Evolutionary conservation across 108 stramenopile species (phyloP).

Genomic region (Craspedostauros australis): DNA sequence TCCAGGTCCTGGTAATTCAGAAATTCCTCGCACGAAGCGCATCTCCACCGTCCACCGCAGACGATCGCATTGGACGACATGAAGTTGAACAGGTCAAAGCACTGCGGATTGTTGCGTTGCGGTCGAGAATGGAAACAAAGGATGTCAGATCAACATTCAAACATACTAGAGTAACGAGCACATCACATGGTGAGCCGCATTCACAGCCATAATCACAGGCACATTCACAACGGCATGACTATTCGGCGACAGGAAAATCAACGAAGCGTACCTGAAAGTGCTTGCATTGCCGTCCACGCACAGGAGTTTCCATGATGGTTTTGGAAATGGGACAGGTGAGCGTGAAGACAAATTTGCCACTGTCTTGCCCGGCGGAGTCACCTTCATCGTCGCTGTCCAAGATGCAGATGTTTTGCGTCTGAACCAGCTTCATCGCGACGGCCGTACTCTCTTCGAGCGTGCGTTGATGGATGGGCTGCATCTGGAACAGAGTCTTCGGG

Average conservation of each 20-base stretch:
- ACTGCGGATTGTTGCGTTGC: constrained; percentile 25
- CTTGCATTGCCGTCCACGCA: constrained; percentile 40
- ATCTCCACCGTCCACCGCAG: constrained; percentile 68
- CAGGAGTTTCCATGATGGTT: constrained; percentile 55
- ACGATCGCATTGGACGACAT: constrained; percentile 41
- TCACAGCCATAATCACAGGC: neutral
- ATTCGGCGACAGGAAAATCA: no score
- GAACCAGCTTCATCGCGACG: constrained; percentile 26
- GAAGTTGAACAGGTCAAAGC: constrained; percentile 65
- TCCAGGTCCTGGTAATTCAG: constrained; percentile 19
- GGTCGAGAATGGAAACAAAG: neutral
- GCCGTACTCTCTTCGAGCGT: constrained; percentile 3
- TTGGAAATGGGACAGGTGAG: constrained; percentile 50
- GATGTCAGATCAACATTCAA: neutral
- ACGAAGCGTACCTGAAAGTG: constrained; percentile 45
- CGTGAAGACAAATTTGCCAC: constrained; percentile 36
- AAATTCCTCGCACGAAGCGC: constrained; percentile 35
- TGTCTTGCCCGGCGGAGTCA: constrained; percentile 1
- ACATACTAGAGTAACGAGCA: neutral
- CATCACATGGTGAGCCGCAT: no score
- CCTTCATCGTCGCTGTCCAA: constrained; percentile 39
- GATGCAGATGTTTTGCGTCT: constrained; percentile 20
- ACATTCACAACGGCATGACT: no score
- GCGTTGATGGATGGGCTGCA: constrained; percentile 1
- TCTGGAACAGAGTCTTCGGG: neutral